Percentiles rank a stretch among this genome's conserved stretches.
Evolutionary conservation across 164 flowering plant species (phyloP).

Genomic region (Akebia trifoliata): DNA sequence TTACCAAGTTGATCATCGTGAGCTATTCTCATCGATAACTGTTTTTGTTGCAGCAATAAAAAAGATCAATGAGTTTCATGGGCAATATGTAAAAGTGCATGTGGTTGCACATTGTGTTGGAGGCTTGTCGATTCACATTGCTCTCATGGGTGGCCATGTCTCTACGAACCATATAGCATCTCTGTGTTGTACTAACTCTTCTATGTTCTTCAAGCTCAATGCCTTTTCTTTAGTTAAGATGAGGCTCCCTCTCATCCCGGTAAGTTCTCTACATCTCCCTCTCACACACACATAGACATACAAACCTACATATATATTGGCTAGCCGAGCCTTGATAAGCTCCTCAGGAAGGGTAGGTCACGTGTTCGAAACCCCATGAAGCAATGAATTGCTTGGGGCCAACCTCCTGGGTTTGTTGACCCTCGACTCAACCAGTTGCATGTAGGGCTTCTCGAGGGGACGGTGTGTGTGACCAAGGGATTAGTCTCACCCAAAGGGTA

Average conservation of each 20-base stretch:
- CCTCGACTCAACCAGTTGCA: too few relatives aligned
- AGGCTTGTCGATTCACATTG: conserved; percentile 54
- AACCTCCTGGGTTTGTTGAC: too few relatives aligned
- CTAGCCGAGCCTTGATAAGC: background rate
- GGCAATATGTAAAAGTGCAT: conserved; percentile 31
- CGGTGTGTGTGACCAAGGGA: too few relatives aligned
- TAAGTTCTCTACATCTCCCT: conserved; percentile 20
- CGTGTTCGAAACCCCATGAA: too few relatives aligned
- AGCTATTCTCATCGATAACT: background rate
- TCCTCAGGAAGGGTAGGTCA: too few relatives aligned
- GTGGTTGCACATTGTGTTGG: conserved; percentile 63
- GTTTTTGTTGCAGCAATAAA: conserved; percentile 26
- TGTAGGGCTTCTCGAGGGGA: too few relatives aligned
- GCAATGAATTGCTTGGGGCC: too few relatives aligned
- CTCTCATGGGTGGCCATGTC: conserved; percentile 59
- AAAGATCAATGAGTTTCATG: conserved; percentile 39
- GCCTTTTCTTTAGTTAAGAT: conserved; percentile 39
- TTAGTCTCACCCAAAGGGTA: too few relatives aligned
- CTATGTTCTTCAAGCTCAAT: conserved; percentile 58
- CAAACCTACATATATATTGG: background rate
- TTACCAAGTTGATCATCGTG: too few relatives aligned
- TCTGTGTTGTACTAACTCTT: conserved; percentile 52
- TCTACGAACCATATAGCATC: conserved; percentile 40
- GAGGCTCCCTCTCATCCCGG: conserved; percentile 60
- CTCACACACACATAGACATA: conserved; percentile 5